Percentiles rank a stretch among this genome's conserved stretches.
These are phyloP conservation scores for Leccinum obscurum DNA, from an alignment of 768 basidiomycete genomes.

Conservation along the genomic window DNA sequence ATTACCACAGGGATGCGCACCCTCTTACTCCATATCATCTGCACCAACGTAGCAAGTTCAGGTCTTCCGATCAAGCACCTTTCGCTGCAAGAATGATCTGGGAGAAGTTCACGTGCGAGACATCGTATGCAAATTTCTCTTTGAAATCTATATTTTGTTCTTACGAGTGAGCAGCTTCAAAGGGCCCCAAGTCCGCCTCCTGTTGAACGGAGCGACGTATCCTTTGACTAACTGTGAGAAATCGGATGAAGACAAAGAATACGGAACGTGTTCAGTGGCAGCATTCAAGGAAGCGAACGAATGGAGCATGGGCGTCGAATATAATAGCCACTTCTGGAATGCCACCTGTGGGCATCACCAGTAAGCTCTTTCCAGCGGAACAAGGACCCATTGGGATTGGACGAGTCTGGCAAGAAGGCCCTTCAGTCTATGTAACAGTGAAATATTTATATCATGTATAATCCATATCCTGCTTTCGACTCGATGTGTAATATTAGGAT, in stretches of 20 bases:
- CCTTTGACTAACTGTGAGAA: slow-evolving; percentile 37
- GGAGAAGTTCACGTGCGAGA: slow-evolving; percentile 41
- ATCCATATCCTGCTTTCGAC: background rate
- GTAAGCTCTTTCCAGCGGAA: too few relatives aligned
- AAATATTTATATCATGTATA: background rate
- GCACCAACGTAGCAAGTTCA: slow-evolving; percentile 34
- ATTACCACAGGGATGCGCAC: slow-evolving; percentile 30
- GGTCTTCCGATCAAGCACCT: slow-evolving; percentile 38
- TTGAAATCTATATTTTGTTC: background rate
- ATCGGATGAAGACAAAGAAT: slow-evolving; percentile 27
- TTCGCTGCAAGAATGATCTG: slow-evolving; percentile 46
- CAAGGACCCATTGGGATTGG: too few relatives aligned
- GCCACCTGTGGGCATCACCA: slow-evolving; percentile 27
- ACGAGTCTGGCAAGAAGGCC: too few relatives aligned
- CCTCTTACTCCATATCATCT: slow-evolving; percentile 32
- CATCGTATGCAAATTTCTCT: slow-evolving; percentile 26
- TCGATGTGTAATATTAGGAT: background rate
- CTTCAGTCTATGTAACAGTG: background rate
- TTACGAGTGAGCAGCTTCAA: slow-evolving; percentile 24
- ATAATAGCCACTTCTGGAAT: slow-evolving; percentile 37
- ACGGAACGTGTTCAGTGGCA: slow-evolving; percentile 40
- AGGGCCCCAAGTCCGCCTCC: slow-evolving; percentile 41
- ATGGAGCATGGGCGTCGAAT: slow-evolving; percentile 26
- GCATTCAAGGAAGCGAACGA: slow-evolving; percentile 34
- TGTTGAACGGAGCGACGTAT: slow-evolving; percentile 40